Conservation (phyloP, 176 grass and related monocot species). For the Carex littledalei region DNA sequence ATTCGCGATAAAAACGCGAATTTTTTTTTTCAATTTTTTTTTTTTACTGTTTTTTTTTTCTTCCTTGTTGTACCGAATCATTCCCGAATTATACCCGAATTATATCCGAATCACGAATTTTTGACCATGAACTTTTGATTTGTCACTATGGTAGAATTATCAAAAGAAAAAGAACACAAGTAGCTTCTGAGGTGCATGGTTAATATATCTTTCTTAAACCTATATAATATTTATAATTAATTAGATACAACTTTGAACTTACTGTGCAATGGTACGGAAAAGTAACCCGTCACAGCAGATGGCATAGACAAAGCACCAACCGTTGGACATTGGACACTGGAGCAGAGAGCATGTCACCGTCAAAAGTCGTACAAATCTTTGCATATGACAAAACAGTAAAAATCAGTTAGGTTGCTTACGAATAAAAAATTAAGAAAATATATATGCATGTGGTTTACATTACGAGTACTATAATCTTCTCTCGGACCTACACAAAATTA, state of each 20-base stretch:
- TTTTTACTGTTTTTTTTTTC: no score
- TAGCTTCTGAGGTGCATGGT: no score
- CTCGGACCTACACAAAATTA: neutral
- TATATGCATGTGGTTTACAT: neutral
- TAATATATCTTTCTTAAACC: no score
- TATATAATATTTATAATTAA: no score
- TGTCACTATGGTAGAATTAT: no score
- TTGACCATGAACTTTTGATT: no score
- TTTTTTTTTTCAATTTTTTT: no score
- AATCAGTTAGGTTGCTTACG: neutral
- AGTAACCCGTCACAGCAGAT: neutral
- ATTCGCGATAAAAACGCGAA: no score
- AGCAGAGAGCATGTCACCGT: neutral
- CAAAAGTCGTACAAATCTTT: neutral
- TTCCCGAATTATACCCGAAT: no score
- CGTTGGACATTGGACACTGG: neutral
- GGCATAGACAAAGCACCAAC: neutral
- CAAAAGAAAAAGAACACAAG: no score
- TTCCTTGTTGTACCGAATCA: no score
- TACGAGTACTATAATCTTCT: neutral
- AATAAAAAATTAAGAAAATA: neutral
- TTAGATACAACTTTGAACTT: neutral
- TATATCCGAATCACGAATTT: no score
- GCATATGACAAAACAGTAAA: neutral
- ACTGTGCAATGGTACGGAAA: neutral